Conservation (phyloP, 2,329 filamentous ascomycete species). For the Septoria linicola region DNA sequence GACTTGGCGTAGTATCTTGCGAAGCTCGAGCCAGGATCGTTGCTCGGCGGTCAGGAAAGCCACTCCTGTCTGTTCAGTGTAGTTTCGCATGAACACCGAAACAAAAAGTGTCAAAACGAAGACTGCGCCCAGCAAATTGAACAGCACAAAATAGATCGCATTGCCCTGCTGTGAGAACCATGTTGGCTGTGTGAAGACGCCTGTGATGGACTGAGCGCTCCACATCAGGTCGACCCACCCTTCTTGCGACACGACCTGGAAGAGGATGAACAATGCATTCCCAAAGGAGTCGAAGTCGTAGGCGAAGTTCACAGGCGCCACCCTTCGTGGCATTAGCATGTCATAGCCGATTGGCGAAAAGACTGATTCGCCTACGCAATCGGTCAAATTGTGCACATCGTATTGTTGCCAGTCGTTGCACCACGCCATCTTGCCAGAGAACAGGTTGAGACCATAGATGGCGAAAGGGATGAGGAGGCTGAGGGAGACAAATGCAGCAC, state of each 20-base stretch:
- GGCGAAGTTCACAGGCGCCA: slow-evolving; percentile 65
- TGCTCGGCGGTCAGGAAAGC: slow-evolving; percentile 95
- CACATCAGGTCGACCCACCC: slow-evolving; percentile 96
- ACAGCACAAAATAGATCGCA: slow-evolving; percentile 89
- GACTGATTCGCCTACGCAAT: slow-evolving; percentile 82
- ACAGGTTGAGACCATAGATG: slow-evolving; percentile 91
- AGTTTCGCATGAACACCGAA: slow-evolving; percentile 99
- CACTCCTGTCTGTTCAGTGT: slow-evolving; percentile 96
- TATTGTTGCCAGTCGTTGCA: slow-evolving; percentile 70
- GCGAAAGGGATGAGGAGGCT: slow-evolving; percentile 94
- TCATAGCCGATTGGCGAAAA: slow-evolving; percentile 80
- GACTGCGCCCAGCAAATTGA: slow-evolving; percentile 93
- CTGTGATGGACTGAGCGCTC: slow-evolving; percentile 77
- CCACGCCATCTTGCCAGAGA: slow-evolving; percentile 72
- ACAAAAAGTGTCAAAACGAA: slow-evolving; percentile 97
- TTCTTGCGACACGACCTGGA: slow-evolving; percentile 98
- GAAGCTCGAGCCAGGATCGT: slow-evolving; percentile 90
- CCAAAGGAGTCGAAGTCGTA: slow-evolving; percentile 95
- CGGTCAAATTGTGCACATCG: slow-evolving; percentile 58
- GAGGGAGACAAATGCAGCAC: slow-evolving; percentile 88
- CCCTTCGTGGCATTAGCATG: slow-evolving; percentile 77
- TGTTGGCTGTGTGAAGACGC: slow-evolving; percentile 69
- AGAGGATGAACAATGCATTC: slow-evolving; percentile 91
- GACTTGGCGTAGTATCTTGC: slow-evolving; percentile 88
- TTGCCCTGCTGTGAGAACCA: slow-evolving; percentile 73